Evolutionary conservation across 2,329 filamentous ascomycete genomes (phyloP).

Genomic region (Aureobasidium sp.): DNA sequence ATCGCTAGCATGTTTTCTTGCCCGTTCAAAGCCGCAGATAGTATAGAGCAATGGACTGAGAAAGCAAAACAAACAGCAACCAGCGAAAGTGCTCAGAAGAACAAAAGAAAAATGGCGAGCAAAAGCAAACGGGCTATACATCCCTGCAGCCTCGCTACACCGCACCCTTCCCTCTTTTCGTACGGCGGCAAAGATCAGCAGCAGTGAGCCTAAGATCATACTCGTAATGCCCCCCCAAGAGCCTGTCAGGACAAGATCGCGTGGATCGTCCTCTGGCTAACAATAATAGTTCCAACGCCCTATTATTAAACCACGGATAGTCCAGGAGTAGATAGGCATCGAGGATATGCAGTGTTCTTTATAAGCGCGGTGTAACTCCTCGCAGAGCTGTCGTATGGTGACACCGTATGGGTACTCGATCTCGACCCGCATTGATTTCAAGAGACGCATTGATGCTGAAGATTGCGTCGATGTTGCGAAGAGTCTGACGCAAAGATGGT

Average conservation of each 20-base stretch:
- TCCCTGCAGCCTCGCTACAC: too few species aligned
- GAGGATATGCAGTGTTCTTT: too few species aligned
- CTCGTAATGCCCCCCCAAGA: too few species aligned
- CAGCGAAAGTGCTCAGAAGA: too few species aligned
- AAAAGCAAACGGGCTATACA: not conserved
- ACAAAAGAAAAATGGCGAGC: not conserved
- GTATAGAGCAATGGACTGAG: not conserved
- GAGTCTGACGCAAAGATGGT: not conserved
- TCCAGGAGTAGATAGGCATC: too few species aligned
- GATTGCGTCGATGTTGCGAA: too few species aligned
- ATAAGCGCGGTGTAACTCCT: not conserved
- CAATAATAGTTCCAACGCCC: not conserved
- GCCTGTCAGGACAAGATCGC: not conserved
- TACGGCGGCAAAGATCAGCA: too few species aligned
- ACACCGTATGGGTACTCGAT: not conserved
- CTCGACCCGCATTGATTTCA: too few species aligned
- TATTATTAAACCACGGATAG: too few species aligned
- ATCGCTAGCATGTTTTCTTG: not conserved
- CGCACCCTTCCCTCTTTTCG: too few species aligned
- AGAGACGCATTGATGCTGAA: too few species aligned
- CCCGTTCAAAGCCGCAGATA: not conserved
- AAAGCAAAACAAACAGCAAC: not conserved
- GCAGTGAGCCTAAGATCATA: too few species aligned
- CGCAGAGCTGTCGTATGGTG: not conserved
- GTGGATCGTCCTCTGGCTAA: not conserved